phyloP scores from a whole-genome alignment of 306 rosid species.

The Begonia loranthoides region DNA sequence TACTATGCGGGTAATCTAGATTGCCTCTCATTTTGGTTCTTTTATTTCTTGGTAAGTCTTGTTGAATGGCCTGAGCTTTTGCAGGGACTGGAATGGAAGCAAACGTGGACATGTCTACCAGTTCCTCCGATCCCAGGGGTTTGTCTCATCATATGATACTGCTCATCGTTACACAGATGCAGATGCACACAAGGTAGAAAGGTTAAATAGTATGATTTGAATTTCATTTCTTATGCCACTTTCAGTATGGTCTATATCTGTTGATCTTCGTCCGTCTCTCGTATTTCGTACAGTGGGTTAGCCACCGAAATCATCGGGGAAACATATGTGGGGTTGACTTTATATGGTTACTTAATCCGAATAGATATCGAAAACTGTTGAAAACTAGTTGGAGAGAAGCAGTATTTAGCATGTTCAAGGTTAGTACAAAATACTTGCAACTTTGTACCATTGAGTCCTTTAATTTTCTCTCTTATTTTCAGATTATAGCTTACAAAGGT shows the following conservation, averaged over 20 bases:
- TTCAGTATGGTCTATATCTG: background rate
- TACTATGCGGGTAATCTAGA: conserved; percentile 75
- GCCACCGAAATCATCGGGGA: conserved; percentile 93
- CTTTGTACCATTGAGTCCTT: too few relatives aligned
- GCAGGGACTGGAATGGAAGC: conserved; percentile 98
- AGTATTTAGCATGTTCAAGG: conserved; percentile 75
- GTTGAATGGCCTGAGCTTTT: conserved; percentile 1
- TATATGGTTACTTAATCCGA: conserved; percentile 94
- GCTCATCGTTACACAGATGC: conserved; percentile 92
- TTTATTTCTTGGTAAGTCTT: too few relatives aligned
- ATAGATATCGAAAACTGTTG: conserved; percentile 51
- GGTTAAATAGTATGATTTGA: too few relatives aligned
- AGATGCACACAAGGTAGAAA: conserved; percentile 64
- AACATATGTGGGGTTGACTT: conserved; percentile 95
- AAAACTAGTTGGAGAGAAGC: conserved; percentile 80
- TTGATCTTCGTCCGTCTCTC: background rate
- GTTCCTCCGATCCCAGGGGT: conserved; percentile 89
- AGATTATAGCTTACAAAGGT: too few relatives aligned
- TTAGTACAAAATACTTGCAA: conserved; percentile 7
- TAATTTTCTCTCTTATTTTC: too few relatives aligned
- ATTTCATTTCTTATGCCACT: too few relatives aligned
- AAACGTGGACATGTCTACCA: conserved; percentile 93
- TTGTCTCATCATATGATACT: conserved; percentile 83
- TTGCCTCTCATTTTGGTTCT: too few relatives aligned
- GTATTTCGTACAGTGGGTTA: conserved; percentile 63